Conservation (phyloP, 345 rosid genomes). For the Murraya paniculata region DNA sequence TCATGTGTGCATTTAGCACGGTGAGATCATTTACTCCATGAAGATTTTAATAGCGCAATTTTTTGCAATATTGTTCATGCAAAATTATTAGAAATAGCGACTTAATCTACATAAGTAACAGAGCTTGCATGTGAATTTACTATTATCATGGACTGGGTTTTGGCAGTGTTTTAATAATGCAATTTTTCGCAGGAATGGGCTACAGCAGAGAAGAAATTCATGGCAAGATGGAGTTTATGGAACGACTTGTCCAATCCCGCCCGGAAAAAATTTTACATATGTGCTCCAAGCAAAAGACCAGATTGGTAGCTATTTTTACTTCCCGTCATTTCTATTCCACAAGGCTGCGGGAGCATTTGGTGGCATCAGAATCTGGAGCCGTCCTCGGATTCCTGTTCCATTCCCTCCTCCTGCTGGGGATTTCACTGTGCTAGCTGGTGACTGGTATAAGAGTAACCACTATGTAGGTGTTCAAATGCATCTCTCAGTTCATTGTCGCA, state of each 20-base stretch:
- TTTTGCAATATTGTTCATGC: neutral
- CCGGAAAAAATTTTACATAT: slow-evolving; percentile 80
- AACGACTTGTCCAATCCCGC: slow-evolving; percentile 88
- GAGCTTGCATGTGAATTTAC: neutral
- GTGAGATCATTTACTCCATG: neutral
- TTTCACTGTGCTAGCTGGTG: slow-evolving; percentile 72
- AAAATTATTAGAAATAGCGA: neutral
- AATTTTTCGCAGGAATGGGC: slow-evolving; percentile 59
- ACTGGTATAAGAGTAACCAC: slow-evolving; percentile 83
- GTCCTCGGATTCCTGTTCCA: slow-evolving; percentile 83
- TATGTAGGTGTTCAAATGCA: slow-evolving; percentile 36
- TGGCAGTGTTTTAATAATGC: no score
- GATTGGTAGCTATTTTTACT: slow-evolving; percentile 85
- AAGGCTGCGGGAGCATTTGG: slow-evolving; percentile 96
- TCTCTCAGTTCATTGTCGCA: neutral
- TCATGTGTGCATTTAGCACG: neutral
- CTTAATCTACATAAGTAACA: neutral
- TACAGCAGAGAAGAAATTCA: slow-evolving; percentile 88
- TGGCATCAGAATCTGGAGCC: slow-evolving; percentile 78
- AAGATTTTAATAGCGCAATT: neutral
- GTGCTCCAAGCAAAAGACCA: slow-evolving; percentile 86
- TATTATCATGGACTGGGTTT: no score
- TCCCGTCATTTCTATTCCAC: slow-evolving; percentile 83
- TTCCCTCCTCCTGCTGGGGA: slow-evolving; percentile 72
- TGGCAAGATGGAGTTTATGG: slow-evolving; percentile 86